A percentile compares a stretch with the other conserved stretches of the same genome.
Evolutionary conservation across 73 alveolate species (phyloP).

Genomic region (Tetrahymena borealis): DNA sequence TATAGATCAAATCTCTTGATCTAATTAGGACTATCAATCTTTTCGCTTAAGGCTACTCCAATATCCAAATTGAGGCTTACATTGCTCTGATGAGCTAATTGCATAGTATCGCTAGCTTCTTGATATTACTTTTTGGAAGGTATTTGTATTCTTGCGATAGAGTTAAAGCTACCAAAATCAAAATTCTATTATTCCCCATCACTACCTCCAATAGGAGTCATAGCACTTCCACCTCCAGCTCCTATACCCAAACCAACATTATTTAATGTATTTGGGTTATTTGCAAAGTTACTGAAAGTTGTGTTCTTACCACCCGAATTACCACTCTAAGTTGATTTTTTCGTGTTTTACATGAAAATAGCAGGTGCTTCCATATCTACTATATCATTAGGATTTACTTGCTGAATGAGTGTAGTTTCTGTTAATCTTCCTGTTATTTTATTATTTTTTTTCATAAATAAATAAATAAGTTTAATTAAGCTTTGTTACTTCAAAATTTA

Average conservation of each 20-base stretch:
- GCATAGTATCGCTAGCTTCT: neutral
- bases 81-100: neutral
- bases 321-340: neutral
- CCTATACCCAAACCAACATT: neutral
- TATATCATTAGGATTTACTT: neutral
- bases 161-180: neutral
- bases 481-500: neutral
- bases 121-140: neutral
- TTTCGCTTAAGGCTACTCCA: neutral
- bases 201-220: neutral
- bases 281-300: neutral
- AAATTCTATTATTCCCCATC: neutral
- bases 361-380: neutral
- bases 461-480: neutral
- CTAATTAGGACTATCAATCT: neutral
- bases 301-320: neutral
- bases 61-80: neutral
- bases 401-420: neutral
- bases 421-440: neutral
- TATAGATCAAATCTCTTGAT: neutral
- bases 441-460: too few species aligned
- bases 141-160: neutral
- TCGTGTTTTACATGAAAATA: neutral
- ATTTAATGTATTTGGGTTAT: neutral
- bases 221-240: neutral